Evolutionary conservation across 768 basidiomycete species (phyloP), one percentile per base, ranked within the genome.

Genomic region (Boletus rubroflammeus): DNA sequence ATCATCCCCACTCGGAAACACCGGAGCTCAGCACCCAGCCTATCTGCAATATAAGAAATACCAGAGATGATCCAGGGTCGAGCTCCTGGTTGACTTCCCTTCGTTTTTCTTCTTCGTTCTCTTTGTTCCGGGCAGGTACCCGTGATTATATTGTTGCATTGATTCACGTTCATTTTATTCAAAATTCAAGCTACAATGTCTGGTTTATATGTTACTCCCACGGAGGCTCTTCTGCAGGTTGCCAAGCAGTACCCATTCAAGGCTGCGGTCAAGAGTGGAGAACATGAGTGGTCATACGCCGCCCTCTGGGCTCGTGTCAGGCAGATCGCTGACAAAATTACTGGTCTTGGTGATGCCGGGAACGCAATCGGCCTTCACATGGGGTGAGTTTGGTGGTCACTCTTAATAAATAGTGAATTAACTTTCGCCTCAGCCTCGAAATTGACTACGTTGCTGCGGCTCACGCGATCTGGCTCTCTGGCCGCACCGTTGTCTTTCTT

Each of bases 231-330:
- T 38, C 57, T 69, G 41, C 62, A 67, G 44, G 68, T 67, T 39
- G 66, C 68, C 51, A 62, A 57, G 57, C 54, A 63, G 26, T 59
- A 69, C 49, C 67, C 67, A 15, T 61, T 50, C 50, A 55, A 51
- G 28, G 10, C 29, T 43, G 67, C 66, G 10, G 61, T 69, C 36
- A 61, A 53, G 31, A 46, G 54, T n/a, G 59, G 49, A 56, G 53
- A 36, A 39, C 48, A 57, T 42, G 50, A 58, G 59, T 69, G 67
- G 67, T 64, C 66, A 45, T 69, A 69, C n/a, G 64, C 63, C 43
- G 68, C 64, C 49, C 59, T 69, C n/a, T 69, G 68, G 67, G 58
- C 63, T 49, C 67, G 67, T 43, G 60, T 69, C 51, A 58, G 62
- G 52, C 56, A 59, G 47, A 62, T 69, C 11, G 59, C 67, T 14